Percentiles rank a stretch among this genome's conserved stretches.
Conservation (phyloP, 1,284 basidiomycete genomes). For the Puccinia horiana region DNA sequence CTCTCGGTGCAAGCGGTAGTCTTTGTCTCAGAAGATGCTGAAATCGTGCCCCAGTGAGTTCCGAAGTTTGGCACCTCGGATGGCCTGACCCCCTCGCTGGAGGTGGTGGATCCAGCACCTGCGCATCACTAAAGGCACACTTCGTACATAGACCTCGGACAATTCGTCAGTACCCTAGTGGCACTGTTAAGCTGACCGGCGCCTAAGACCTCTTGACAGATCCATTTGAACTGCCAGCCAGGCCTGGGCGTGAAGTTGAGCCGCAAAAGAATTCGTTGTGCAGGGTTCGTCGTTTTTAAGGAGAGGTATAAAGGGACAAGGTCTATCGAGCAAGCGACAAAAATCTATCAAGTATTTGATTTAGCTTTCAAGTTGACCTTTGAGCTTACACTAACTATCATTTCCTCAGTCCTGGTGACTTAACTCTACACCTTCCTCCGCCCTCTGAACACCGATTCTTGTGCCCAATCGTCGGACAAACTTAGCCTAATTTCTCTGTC, state of each 20-base stretch:
- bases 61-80: no score
- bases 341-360: not conserved
- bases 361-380: conserved; percentile 21
- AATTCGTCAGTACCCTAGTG: not conserved
- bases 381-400: not conserved
- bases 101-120: no score
- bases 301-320: not conserved
- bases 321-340: not conserved
- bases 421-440: not conserved
- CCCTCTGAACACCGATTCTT: no score
- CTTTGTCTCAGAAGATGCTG: no score
- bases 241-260: not conserved
- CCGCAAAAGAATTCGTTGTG: not conserved
- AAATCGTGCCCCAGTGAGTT: no score
- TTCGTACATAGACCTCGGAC: not conserved
- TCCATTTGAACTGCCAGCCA: not conserved
- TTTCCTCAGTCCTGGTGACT: conserved; percentile 14
- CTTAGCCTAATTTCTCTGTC: not conserved
- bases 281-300: no score
- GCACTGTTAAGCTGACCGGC: not conserved
- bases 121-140: not conserved
- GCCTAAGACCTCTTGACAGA: not conserved
- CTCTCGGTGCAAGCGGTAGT: no score
- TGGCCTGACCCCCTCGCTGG: no score
- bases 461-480: not conserved